These are phyloP conservation scores for Populus davidiana DNA, from an alignment of 345 rosid genomes.

Conservation along the genomic window DNA sequence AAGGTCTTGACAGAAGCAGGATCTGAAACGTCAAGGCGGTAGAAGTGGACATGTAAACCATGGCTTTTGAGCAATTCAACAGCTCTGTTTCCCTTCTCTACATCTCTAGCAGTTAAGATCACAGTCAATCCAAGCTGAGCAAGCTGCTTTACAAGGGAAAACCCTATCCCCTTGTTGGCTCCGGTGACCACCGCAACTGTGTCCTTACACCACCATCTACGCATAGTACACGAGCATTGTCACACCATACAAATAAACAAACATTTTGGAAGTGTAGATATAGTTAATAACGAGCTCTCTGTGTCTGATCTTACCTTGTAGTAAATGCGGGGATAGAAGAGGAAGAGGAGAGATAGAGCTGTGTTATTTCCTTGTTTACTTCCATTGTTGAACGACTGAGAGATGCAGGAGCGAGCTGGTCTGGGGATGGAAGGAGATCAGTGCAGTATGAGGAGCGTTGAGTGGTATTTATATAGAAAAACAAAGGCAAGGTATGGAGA, in stretches of 20 bases:
- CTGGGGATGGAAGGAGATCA: not conserved
- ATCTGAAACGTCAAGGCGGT: slow-evolving; percentile 59
- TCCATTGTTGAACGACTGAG: not conserved
- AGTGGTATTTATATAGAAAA: not conserved
- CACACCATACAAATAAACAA: not conserved
- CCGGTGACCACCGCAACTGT: slow-evolving; percentile 80
- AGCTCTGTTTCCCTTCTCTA: slow-evolving; percentile 51
- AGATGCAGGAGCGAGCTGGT: not conserved
- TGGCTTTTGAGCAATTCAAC: slow-evolving; percentile 37
- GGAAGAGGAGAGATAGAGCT: not conserved
- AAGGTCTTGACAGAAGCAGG: slow-evolving; percentile 55
- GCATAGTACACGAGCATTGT: not conserved
- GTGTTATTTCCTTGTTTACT: slow-evolving; percentile 10
- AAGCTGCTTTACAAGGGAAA: slow-evolving; percentile 61
- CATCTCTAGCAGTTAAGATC: slow-evolving; percentile 66
- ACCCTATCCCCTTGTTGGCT: slow-evolving; percentile 86
- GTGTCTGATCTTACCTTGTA: not conserved
- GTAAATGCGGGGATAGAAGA: not conserved
- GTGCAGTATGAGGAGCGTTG: not conserved
- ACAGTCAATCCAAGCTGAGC: slow-evolving; percentile 64
- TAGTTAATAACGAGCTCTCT: not conserved
- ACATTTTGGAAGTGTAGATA: not conserved
- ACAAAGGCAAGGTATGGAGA: not conserved
- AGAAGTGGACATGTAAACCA: slow-evolving; percentile 48
- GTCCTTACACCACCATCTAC: slow-evolving; percentile 75